Conservation (phyloP, 768 basidiomycete genomes). For the Xerocomellus dryophilus region DNA sequence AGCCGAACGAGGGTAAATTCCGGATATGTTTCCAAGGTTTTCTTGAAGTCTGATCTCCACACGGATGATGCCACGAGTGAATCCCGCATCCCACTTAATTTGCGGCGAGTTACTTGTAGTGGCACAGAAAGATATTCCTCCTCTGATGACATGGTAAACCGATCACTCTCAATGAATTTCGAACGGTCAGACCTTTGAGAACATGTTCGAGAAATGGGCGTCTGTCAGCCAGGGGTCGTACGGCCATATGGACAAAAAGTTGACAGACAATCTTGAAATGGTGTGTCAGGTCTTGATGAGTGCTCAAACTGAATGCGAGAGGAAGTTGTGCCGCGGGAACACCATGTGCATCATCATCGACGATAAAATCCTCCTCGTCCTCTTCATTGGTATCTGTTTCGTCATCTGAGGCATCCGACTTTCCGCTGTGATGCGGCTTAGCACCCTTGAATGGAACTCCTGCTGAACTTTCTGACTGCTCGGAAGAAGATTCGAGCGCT, state of each 20-base stretch:
- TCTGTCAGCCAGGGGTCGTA: conserved; percentile 51
- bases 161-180: neutral
- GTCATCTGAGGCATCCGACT: conserved; percentile 38
- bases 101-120: conserved; percentile 63
- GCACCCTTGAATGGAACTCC: conserved; percentile 46
- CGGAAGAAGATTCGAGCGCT: conserved; percentile 32
- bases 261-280: conserved; percentile 90
- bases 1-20: conserved; percentile 52
- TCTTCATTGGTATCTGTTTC: conserved; percentile 25
- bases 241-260: conserved; percentile 79
- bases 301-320: conserved; percentile 74
- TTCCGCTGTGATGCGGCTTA: conserved; percentile 36
- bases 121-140: conserved; percentile 75
- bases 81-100: conserved; percentile 65
- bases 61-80: conserved; percentile 81
- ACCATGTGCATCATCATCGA: conserved; percentile 57
- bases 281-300: conserved; percentile 69
- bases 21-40: conserved; percentile 63
- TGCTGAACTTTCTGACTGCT: conserved; percentile 26
- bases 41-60: conserved; percentile 72
- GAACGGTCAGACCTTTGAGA: conserved; percentile 39
- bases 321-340: conserved; percentile 51
- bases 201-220: conserved; percentile 54
- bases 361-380: conserved; percentile 45
- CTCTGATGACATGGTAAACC: conserved; percentile 29